Evolutionary conservation across 1,284 basidiomycete species (phyloP), one percentile per base, ranked within the genome.

Genomic region (Nidula niveotomentosa): DNA sequence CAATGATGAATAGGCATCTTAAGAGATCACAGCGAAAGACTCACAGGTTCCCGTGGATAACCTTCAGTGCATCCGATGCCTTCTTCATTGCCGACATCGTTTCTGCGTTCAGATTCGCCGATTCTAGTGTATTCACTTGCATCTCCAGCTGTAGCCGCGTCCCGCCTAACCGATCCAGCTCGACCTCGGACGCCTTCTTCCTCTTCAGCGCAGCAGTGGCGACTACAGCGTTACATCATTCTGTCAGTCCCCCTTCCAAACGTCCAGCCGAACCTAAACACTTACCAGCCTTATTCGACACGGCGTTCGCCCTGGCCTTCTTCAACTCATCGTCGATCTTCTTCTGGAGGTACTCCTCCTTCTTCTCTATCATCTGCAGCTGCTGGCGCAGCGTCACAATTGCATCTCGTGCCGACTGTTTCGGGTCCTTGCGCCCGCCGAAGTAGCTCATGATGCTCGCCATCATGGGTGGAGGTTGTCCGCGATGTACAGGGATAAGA

Each of bases 11-110:
- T 36, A 47, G 12, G 23, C 23, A 23, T 23, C 23, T 23, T 23
- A 23, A 23, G 4, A 23, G 2, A 15, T 53, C n/a, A 17, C 33
- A 23, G 37, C 45, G 17, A 54, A 23, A 37, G 17, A 85, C 93
- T 68, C 60, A 96, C 94, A 98, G 82, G 66, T 88, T 90, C 53
- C 90, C 89, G 67, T 99, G 97, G 56, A 99, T 98, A 48, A 84
- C 83, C 76, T 92, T 92, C 70, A 99, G 83, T 13, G 93, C 97
- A 60, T 91, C 88, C 0, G 95, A 86, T 44, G 94, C 97, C 74
- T 93, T 92, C 88, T 95, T 96, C 94, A 99, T 98, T 33, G 94
- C 96, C 33, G 85, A 79, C 93, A 99, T 96, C 34, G 95, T 98
- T 81, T 98, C 96, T 67, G 94, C 90, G 74, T 99, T 99, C 75